Evolutionary conservation across 768 basidiomycete species (phyloP), one percentile per base, ranked within the genome.

Genomic region (Thelephora ganbajun): DNA sequence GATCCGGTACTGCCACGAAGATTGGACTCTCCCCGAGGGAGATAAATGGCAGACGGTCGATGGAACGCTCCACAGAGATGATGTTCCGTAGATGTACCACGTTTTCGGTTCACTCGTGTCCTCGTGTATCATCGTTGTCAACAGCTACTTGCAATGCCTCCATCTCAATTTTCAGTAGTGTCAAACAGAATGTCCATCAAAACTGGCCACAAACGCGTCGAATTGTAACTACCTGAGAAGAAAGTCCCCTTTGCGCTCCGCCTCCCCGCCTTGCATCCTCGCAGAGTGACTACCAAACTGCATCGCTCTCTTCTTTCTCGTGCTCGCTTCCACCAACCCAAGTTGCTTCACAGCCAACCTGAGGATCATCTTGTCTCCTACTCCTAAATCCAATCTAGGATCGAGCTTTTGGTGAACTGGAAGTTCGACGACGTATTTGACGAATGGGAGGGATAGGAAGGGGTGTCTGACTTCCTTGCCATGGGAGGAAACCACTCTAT

Each of bases 391-490:
- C 22, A 81, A 60, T 22, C 86, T 66, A 0, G 82, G 81, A 59
- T 97, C 89, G 59, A 82, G 64, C 61, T 99, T 99, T 44, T 74
- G 50, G 55, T 92, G 73, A 6, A 97, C 82, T 0, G 92, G 87
- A 0, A 96, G 66, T 36, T 64, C 64, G 0, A 90, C 84, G 43
- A 96, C 63, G 64, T 85, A 92, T 1, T 74, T 66, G 20, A 93
- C 79, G 26, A 93, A 72, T 0, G 73, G 70, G 18, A 96, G 73
- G 2, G 85, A 88, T 42, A 97, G 75, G 62, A 90, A 96, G 0
- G 92, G 92, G 58, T 92, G 88, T 33, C 96, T 74, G 2, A 83
- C 81, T 63, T 99, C 96, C 61, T 93, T 90, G 2, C 90, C 91
- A 54, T 89, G 82, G 0, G 80, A 82, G 2, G 94, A 92, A 50